Conservation (phyloP, 148 eudicot species). For the Cornus kousa region DNA sequence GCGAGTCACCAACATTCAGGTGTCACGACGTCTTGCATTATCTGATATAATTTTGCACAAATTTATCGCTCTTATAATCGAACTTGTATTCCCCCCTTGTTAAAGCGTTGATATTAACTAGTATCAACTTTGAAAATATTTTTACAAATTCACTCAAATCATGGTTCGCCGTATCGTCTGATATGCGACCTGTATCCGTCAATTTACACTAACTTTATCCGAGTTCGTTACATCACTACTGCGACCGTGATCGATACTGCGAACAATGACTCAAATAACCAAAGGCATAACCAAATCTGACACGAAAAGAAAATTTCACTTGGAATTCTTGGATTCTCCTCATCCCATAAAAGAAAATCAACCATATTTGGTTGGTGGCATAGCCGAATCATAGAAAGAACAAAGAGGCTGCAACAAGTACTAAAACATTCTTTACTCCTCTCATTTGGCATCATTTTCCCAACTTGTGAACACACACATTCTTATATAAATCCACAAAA, state of each 20-base stretch:
- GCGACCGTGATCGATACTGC: too few relatives aligned
- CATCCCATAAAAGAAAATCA: conserved; percentile 1
- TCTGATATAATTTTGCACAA: too few relatives aligned
- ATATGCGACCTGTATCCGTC: too few relatives aligned
- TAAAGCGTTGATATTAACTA: too few relatives aligned
- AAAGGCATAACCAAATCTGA: neutral
- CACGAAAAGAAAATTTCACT: neutral
- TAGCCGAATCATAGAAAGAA: conserved; percentile 15
- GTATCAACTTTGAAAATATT: too few relatives aligned
- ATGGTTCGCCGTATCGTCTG: too few relatives aligned
- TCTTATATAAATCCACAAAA: neutral
- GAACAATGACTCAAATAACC: neutral
- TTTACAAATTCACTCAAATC: neutral
- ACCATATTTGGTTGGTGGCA: conserved; percentile 9
- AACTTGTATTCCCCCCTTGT: too few relatives aligned
- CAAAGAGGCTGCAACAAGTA: conserved; percentile 21
- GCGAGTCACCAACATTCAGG: too few relatives aligned
- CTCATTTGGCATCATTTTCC: conserved; percentile 14
- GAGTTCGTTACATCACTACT: too few relatives aligned
- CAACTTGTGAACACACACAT: neutral
- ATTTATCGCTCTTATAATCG: too few relatives aligned
- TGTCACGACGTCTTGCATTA: too few relatives aligned
- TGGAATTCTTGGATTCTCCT: neutral
- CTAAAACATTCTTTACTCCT: conserved; percentile 1
- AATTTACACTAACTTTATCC: too few relatives aligned